A percentile compares a stretch with the other conserved stretches of the same genome.
phyloP scores from a whole-genome alignment of 108 stramenopile genomes.

The Tribonema minus region DNA sequence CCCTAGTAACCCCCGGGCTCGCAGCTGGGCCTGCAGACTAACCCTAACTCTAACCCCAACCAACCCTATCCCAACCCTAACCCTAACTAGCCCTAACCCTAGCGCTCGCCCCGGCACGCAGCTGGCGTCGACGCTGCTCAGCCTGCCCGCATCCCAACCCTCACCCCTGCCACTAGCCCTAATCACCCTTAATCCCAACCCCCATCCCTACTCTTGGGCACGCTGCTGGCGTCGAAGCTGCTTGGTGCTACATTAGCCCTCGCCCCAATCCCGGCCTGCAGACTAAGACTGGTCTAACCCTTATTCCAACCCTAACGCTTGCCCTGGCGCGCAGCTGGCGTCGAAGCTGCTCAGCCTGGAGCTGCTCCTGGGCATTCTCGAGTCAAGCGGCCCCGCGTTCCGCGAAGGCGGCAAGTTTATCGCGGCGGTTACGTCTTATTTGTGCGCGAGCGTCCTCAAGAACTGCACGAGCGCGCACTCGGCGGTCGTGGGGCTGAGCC shows the following conservation, averaged over 20 bases:
- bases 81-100: no score
- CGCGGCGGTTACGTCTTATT: constrained; percentile 78
- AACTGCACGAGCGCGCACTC: constrained; percentile 82
- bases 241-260: no score
- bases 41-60: neutral
- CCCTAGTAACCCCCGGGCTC: no score
- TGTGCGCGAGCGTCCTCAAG: constrained; percentile 83
- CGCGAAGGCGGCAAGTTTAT: constrained; percentile 71
- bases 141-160: no score
- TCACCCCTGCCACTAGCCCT: no score
- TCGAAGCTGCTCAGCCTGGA: constrained; percentile 86
- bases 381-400: constrained; percentile 64
- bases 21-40: no score
- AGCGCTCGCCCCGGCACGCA: no score
- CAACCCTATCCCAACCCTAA: constrained; percentile 57
- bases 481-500: constrained; percentile 76
- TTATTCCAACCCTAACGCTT: no score
- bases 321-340: constrained; percentile 29
- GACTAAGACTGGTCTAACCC: constrained; percentile 64
- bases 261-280: neutral
- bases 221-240: no score
- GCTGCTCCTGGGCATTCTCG: constrained; percentile 78
- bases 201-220: neutral
- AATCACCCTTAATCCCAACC: neutral
- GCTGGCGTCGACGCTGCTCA: no score